Percentiles rank a stretch among this genome's conserved stretches.
These are phyloP conservation scores for Corylus avellana DNA, from an alignment of 306 rosid species.

Conservation along the genomic window DNA sequence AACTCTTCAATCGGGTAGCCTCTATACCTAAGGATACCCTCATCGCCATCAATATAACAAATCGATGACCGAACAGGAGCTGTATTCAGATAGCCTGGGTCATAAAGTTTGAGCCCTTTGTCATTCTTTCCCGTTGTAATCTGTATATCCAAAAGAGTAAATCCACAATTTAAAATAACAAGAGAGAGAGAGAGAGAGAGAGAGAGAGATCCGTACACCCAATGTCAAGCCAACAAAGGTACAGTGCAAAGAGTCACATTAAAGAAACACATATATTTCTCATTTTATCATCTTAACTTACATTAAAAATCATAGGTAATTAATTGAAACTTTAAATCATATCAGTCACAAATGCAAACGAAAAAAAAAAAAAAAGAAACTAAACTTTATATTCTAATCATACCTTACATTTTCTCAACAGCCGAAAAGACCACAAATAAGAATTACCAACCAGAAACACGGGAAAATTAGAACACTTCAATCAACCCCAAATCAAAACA, in stretches of 20 bases:
- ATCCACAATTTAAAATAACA: not conserved
- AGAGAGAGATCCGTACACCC: not conserved
- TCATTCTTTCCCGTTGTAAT: conserved; percentile 66
- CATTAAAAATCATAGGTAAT: not conserved
- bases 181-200: not conserved
- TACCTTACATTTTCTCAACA: not conserved
- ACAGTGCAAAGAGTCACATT: not conserved
- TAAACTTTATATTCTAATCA: not conserved
- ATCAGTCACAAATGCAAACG: not conserved
- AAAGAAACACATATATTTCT: not conserved
- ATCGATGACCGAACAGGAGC: conserved; percentile 85
- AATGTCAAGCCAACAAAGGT: not conserved
- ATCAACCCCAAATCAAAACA: conserved; percentile 7
- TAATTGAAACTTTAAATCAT: not conserved
- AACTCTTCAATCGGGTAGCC: conserved; percentile 91
- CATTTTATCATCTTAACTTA: not conserved
- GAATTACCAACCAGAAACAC: not conserved
- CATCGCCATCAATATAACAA: conserved; percentile 86
- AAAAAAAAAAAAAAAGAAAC: not conserved
- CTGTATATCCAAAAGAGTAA: conserved; percentile 36
- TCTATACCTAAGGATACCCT: conserved; percentile 84
- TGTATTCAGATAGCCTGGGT: conserved; percentile 88
- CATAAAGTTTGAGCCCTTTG: conserved; percentile 86
- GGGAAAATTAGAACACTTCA: not conserved
- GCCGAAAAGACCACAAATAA: not conserved